Evolutionary conservation across 169 alveolate genomes (phyloP).

Genomic region (Ichthyophthirius multifiliis): DNA sequence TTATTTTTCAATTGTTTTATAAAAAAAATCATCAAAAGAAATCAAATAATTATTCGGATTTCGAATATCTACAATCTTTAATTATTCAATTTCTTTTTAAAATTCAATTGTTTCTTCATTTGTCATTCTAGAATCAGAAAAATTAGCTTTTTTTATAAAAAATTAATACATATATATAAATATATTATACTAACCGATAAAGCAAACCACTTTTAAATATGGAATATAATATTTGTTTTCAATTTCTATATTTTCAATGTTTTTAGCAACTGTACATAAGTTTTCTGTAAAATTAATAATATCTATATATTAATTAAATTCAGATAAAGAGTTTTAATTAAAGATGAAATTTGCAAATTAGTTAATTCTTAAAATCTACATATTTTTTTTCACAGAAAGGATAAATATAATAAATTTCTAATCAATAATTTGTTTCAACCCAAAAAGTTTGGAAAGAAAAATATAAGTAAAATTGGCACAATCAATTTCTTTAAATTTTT

Average conservation of each 20-base stretch:
- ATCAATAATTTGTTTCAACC: slow-evolving; percentile 32
- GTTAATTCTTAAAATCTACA: slow-evolving; percentile 17
- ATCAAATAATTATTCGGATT: neutral
- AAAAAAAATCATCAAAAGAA: slow-evolving; percentile 35
- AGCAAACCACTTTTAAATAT: slow-evolving; percentile 15
- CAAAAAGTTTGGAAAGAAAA: neutral
- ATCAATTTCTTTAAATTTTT: neutral
- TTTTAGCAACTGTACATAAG: slow-evolving; percentile 6
- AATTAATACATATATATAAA: no score
- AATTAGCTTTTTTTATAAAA: no score
- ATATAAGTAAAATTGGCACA: neutral
- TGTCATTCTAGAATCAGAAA: slow-evolving; percentile 35
- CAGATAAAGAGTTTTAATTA: slow-evolving; percentile 24
- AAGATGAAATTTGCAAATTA: slow-evolving; percentile 34
- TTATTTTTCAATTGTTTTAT: slow-evolving; percentile 18
- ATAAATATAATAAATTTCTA: slow-evolving; percentile 26
- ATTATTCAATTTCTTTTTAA: slow-evolving; percentile 22
- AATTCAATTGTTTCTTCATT: slow-evolving; percentile 31
- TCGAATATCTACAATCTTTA: slow-evolving; percentile 10
- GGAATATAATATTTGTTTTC: slow-evolving; percentile 28
- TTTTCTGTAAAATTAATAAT: slow-evolving; percentile 5
- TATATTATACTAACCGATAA: neutral
- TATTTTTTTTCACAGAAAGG: slow-evolving; percentile 33
- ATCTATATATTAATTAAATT: slow-evolving; percentile 32
- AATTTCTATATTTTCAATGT: neutral